Evolutionary conservation across 2,329 filamentous ascomycete species (phyloP), one percentile per base, ranked within the genome.

Genomic region (Stemphylium lycopersici): DNA sequence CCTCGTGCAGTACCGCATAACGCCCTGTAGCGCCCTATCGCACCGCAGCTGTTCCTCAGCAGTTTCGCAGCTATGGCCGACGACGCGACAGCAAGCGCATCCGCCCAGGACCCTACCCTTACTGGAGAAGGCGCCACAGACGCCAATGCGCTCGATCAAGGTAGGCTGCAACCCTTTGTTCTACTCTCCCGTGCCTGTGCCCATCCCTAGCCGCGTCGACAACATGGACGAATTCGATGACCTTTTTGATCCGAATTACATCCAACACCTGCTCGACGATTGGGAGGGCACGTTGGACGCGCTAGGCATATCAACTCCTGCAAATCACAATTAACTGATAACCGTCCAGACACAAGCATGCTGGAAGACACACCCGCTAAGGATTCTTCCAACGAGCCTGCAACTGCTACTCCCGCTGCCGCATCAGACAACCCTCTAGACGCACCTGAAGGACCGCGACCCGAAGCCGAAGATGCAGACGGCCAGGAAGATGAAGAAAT

Each of bases 401-500:
- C 82, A 34, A 84, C 85, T 29, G 81, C 83, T 46, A 84, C 83
- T 16, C 81, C 85, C 56, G 80, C 80, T 59, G 79, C 69, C 41
- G 72, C 75, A 49, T 84, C 83, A 32, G 87, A 89, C 69, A 89
- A 87, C 69, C 84, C 86, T n/a, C 79, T 88, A 65, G 87, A 91
- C 79, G 86, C 87, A 52, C 86, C 87, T 36, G 81, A 84, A 56
- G 87, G 82, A 43, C 87, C 87, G 32, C 83, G 83, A 56, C 75
- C 74, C 6, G 76, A 77, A 43, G 80, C 83, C 44, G 85, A 90
- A 66, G 84, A 84, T 58, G 83, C 70, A 48, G 79, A 83, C 58
- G 83, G 78, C 59, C 75, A 83, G 55, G 88, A 89, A 63, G 90
- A 95, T 69, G 89, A 92, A 71, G 90, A 93, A 66, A 93, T 77